phyloP scores from a whole-genome alignment of 148 eudicot species.

The Bassia scoparia region DNA sequence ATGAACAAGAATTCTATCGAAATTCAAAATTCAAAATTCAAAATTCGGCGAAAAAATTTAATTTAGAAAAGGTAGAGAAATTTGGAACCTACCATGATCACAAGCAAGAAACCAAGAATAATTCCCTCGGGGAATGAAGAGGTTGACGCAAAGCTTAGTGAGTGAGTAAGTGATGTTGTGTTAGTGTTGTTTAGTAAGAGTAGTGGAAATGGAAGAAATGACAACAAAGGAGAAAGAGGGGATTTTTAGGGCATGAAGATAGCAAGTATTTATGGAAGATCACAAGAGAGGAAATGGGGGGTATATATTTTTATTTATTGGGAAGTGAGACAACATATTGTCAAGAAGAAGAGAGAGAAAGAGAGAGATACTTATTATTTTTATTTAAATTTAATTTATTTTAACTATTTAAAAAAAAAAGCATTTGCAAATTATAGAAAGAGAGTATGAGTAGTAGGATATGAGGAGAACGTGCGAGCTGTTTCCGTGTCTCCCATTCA shows the following conservation, averaged over 20 bases:
- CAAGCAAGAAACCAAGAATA: constrained; percentile 13
- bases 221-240: constrained; percentile 29
- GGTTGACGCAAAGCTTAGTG: not conserved
- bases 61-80: not conserved
- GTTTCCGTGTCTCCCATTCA: constrained; percentile 70
- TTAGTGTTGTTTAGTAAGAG: not conserved
- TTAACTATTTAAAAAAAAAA: not conserved
- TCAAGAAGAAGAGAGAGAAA: constrained; percentile 30
- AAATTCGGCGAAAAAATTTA: not conserved
- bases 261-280: constrained; percentile 69
- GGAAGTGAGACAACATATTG: constrained; percentile 58
- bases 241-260: constrained; percentile 33
- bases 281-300: constrained; percentile 41
- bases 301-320: constrained; percentile 37
- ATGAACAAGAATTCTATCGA: not conserved
- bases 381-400: not conserved
- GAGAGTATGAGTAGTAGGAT: constrained; percentile 21
- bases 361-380: constrained; percentile 3
- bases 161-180: not conserved
- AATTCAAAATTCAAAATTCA: constrained; percentile 18
- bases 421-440: not conserved
- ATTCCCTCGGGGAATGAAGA: constrained; percentile 5
- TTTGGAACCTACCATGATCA: constrained; percentile 62
- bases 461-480: constrained; percentile 82
- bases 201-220: constrained; percentile 14